Percentiles rank a stretch among this genome's conserved stretches.
phyloP scores from a whole-genome alignment of 768 basidiomycete species.

The Cyathus striatus region DNA sequence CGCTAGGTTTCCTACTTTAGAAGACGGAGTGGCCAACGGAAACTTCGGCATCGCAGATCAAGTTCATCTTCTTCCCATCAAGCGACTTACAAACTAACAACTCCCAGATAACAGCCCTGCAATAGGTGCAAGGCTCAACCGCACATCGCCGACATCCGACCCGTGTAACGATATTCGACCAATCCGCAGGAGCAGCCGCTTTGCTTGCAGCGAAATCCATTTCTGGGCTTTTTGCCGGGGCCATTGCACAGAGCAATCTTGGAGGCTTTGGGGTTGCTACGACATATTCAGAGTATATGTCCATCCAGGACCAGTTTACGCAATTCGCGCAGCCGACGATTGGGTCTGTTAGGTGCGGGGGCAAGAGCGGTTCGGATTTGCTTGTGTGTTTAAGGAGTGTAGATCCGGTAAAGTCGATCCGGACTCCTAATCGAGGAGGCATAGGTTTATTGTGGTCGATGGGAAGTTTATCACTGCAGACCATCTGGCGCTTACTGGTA shows the following conservation, averaged over 20 bases:
- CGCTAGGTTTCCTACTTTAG: slow-evolving; percentile 39
- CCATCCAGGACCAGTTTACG: slow-evolving; percentile 31
- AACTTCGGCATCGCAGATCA: slow-evolving; percentile 44
- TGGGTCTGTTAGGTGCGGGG: slow-evolving; percentile 32
- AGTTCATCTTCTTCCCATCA: slow-evolving; percentile 17
- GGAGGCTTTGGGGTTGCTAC: slow-evolving; percentile 42
- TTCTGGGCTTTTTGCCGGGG: slow-evolving; percentile 31
- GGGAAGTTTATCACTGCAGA: slow-evolving; percentile 35
- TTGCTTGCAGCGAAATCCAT: slow-evolving; percentile 27
- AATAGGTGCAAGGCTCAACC: slow-evolving; percentile 47
- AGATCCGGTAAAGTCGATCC: not conserved
- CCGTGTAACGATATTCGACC: slow-evolving; percentile 48
- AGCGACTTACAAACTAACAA: not conserved
- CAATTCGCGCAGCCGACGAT: slow-evolving; percentile 28
- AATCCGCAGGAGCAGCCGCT: slow-evolving; percentile 47
- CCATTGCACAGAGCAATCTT: slow-evolving; percentile 41
- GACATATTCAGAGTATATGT: slow-evolving; percentile 45
- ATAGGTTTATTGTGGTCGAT: slow-evolving; percentile 38
- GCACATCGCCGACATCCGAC: slow-evolving; percentile 49
- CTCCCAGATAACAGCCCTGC: slow-evolving; percentile 29
- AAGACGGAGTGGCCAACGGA: slow-evolving; percentile 35
- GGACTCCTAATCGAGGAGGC: not conserved
- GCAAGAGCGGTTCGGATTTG: slow-evolving; percentile 28
- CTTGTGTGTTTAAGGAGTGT: slow-evolving; percentile 16
- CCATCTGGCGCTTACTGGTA: slow-evolving; percentile 32